Base-by-base conservation (phyloP, 2,329 filamentous ascomycete species). In the Aspergillus quadrilineatus region DNA sequence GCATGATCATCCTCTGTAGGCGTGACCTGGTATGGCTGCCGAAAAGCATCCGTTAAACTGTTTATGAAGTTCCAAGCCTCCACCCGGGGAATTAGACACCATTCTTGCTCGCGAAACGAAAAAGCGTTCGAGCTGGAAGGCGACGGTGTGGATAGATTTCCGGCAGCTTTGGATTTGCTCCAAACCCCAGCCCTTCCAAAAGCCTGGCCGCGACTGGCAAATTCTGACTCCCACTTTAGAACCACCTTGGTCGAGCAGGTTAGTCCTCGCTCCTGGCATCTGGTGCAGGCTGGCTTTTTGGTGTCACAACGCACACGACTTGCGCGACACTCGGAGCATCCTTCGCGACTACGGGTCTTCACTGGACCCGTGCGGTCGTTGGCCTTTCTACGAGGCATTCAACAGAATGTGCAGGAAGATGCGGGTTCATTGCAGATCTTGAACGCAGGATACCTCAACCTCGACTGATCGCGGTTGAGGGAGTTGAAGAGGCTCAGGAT, bases 161-260 rank as follows among this genome's bases (percentile, higher is more conserved):
- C 67, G 61, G 58, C 58, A 29, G 60, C 37, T 41, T 59, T 60
- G 41, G 58, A 52, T 58, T 74, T 74, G 54, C 64, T 74, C 75
- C 76, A 77, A 36, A 76, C 69, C 36, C 76, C 75, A 26, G 73
- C 65, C 50, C 75, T 67, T 4, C 76, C 76, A 63, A 78, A 78
- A 4, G 76, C 75, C 50, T 75, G 60, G 9, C 75, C 76, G 7
- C 72, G 73, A 50, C 67, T 73, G 50, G 61, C 62, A 58, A 75
- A 78, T 54, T 78, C 76, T 2, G 70, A 69, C 58, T 74, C 66
- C 72, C 72, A 74, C 63, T 73, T 74, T 10, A 74, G 52, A 43
- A 69, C 63, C 63, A 76, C 60, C 55, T 73, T 68, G 4, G 70
- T 73, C 10, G 69, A 68, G 55, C 74, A 77, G 4, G 62, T 61